Percentiles rank a stretch among this genome's conserved stretches.
Evolutionary conservation across 2,329 filamentous ascomycete genomes (phyloP).

Genomic region (Aspergillus aculeatus): DNA sequence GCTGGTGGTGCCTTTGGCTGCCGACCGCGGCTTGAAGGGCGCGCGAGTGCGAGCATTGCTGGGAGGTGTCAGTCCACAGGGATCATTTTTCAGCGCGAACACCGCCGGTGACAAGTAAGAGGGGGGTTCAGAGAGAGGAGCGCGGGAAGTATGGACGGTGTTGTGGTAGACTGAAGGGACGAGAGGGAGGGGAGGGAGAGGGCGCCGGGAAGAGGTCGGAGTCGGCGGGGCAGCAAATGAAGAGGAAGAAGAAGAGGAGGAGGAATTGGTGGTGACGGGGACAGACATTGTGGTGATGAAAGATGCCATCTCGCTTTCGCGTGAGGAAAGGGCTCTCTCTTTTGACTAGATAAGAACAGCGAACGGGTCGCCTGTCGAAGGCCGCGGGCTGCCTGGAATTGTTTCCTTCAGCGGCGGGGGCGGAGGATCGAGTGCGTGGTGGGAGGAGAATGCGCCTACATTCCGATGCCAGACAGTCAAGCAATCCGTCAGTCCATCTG

Average conservation of each 20-base stretch:
- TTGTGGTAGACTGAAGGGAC: conserved; percentile 30
- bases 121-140: conserved; percentile 31
- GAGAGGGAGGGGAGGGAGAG: conserved; percentile 21
- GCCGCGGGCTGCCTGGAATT: background rate
- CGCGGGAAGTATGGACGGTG: conserved; percentile 33
- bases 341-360: conserved; percentile 1
- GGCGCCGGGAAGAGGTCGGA: conserved; percentile 18
- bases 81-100: conserved; percentile 38
- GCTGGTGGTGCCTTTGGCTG: conserved; percentile 80
- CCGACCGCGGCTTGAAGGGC: conserved; percentile 84
- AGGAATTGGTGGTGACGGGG: conserved; percentile 37
- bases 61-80: conserved; percentile 42
- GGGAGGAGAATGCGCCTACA: conserved; percentile 11
- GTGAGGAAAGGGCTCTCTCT: background rate
- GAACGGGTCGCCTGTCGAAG: background rate
- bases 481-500: conserved; percentile 1
- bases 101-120: conserved; percentile 38
- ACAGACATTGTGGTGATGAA: conserved; percentile 82
- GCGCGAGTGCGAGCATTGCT: conserved; percentile 86
- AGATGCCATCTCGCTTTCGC: conserved; percentile 59
- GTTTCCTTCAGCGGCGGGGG: background rate
- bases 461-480: conserved; percentile 5
- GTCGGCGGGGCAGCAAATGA: conserved; percentile 21
- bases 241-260: conserved; percentile 29
- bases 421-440: conserved; percentile 4